Percentiles rank a stretch among this genome's conserved stretches.
phyloP scores from a whole-genome alignment of 2,329 filamentous ascomycete genomes.

The Diplodia intermedia region DNA sequence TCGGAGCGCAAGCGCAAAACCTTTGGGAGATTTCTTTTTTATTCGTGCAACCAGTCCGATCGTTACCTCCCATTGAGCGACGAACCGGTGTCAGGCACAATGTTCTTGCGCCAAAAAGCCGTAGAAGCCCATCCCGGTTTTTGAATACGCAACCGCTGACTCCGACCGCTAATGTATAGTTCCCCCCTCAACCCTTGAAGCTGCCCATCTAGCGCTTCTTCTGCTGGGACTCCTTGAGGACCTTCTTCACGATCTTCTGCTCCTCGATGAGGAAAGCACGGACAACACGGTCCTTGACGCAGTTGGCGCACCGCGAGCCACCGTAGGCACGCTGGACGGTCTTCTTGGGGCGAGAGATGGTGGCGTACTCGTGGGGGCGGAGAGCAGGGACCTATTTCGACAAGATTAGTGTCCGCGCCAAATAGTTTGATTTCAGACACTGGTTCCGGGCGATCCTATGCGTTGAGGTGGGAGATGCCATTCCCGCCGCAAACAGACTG shows the following conservation, averaged over 20 bases:
- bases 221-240: slow-evolving; percentile 96
- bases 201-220: slow-evolving; percentile 61
- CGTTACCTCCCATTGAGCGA: slow-evolving; percentile 31
- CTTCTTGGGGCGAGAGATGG: slow-evolving; percentile 99
- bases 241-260: slow-evolving; percentile 99
- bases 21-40: slow-evolving; percentile 33
- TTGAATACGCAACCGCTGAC: slow-evolving; percentile 33
- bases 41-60: slow-evolving; percentile 33
- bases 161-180: slow-evolving; percentile 32
- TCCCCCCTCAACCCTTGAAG: slow-evolving; percentile 23
- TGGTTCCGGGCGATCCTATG: slow-evolving; percentile 4
- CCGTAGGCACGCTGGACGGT: slow-evolving; percentile 98
- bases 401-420: slow-evolving; percentile 15
- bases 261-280: slow-evolving; percentile 99
- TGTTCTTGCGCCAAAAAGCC: slow-evolving; percentile 33
- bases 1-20: slow-evolving; percentile 12
- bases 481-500: neutral
- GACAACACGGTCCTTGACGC: slow-evolving; percentile 96
- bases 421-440: neutral
- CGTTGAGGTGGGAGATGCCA: neutral
- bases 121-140: slow-evolving; percentile 33
- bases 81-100: slow-evolving; percentile 32
- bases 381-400: slow-evolving; percentile 85
- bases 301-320: slow-evolving; percentile 97
- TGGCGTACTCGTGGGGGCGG: slow-evolving; percentile 95